phyloP scores from a whole-genome alignment of 2,329 filamentous ascomycete species.

The Diaporthe humulicola region DNA sequence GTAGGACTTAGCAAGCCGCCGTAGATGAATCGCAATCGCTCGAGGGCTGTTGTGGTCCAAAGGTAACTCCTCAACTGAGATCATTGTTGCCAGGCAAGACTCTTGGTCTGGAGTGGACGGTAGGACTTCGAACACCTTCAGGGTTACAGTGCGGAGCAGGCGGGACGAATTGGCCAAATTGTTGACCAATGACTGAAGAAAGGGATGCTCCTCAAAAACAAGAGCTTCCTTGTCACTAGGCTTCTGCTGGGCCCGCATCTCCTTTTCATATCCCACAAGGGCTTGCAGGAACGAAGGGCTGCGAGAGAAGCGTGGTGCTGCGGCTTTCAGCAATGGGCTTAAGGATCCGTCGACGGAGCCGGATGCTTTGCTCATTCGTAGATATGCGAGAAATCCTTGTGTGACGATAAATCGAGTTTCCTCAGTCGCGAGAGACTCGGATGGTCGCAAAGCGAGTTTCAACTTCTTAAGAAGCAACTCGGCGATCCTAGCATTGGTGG shows the following conservation, averaged over 20 bases:
- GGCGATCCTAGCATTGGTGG: slow-evolving; percentile 75
- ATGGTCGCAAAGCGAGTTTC: slow-evolving; percentile 73
- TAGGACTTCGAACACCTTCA: slow-evolving; percentile 78
- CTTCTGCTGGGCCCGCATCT: slow-evolving; percentile 43
- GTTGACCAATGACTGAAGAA: slow-evolving; percentile 75
- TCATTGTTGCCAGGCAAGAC: slow-evolving; percentile 72
- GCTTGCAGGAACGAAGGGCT: slow-evolving; percentile 76
- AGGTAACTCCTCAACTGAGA: slow-evolving; percentile 84
- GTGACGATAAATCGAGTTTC: slow-evolving; percentile 81
- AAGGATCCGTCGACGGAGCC: slow-evolving; percentile 70
- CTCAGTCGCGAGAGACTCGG: slow-evolving; percentile 69
- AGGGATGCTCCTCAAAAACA: slow-evolving; percentile 69
- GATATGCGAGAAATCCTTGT: slow-evolving; percentile 80
- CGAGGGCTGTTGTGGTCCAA: slow-evolving; percentile 82
- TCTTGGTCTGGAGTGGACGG: slow-evolving; percentile 63
- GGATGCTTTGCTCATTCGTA: slow-evolving; percentile 73
- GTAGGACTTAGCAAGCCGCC: slow-evolving; percentile 79
- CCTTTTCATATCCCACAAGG: slow-evolving; percentile 68
- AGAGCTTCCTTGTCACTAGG: slow-evolving; percentile 55
- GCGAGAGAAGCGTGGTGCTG: slow-evolving; percentile 75
- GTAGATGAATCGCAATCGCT: slow-evolving; percentile 85
- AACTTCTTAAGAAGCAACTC: slow-evolving; percentile 76
- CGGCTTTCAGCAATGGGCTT: slow-evolving; percentile 75
- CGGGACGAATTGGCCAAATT: slow-evolving; percentile 85
- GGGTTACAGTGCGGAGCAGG: slow-evolving; percentile 77